Base-by-base conservation (phyloP, 768 basidiomycete species). In the Lactarius akahatsu region DNA sequence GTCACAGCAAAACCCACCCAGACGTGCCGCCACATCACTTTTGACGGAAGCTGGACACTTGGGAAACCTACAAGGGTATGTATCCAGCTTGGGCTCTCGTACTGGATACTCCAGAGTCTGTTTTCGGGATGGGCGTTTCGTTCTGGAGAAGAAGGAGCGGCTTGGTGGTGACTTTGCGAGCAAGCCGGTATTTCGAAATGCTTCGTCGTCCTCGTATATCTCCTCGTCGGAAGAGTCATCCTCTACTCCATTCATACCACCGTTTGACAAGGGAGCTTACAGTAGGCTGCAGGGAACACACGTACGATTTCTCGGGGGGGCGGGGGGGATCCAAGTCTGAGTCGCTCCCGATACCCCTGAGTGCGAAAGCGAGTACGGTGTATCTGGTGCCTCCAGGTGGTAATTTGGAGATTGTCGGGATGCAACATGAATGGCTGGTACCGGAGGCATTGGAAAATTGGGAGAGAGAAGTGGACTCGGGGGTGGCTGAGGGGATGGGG, bases 1-100 rank as follows among this genome's bases (percentile, higher is more conserved):
- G 5, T 65, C 36, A 28, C 43, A 30, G 43, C 59, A 65, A 43
- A 47, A 65, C 20, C 64, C 59, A 23, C 43, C 43, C 43, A 61
- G 30, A 26, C 43, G 34, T n/a, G 34, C 43, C 4, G 43, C 16
- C n/a, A n/a, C 26, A 15, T 26, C 26, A 15, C 50, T 52, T 32
- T 13, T 41, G 32, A 15, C 13, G 6, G 7, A 0, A 3, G 0
- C 5, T 16, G 8, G 1, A 57, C 64, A 65, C 23, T 6, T 0
- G 26, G 50, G 50, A 3, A 7, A 34, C 18, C 18, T 38, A 11
- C 59, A 61, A 2, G 43, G 34, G 28, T 2, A 18, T 4, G 4
- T 18, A 5, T 20, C 7, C 26, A 6, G 18, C 15, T 6, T 52
- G 32, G 20, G 41, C 0, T 32, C 30, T 4, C 32, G 11, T 40